A percentile compares a stretch with the other conserved stretches of the same genome.
These are phyloP conservation scores for Arachis hypogaea DNA, from an alignment of 306 rosid species.

Conservation along the genomic window DNA sequence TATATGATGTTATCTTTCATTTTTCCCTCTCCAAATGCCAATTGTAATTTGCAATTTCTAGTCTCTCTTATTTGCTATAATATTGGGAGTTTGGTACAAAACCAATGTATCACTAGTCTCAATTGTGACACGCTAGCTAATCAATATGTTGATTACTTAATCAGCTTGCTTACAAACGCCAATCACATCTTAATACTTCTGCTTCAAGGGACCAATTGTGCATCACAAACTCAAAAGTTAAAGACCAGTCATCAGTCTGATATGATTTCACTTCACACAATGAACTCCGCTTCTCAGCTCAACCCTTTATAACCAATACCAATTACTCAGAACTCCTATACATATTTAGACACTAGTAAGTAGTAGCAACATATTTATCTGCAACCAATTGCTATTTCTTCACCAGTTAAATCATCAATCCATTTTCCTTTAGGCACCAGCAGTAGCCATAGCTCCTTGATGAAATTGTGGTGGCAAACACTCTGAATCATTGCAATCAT, in stretches of 20 bases:
- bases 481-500: slow-evolving; percentile 19
- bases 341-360: neutral
- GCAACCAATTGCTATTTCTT: neutral
- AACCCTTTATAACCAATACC: slow-evolving; percentile 1
- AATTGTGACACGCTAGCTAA: slow-evolving; percentile 1
- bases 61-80: neutral
- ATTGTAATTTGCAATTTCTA: neutral
- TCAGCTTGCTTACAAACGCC: slow-evolving; percentile 24
- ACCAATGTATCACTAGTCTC: neutral
- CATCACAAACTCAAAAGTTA: slow-evolving; percentile 22
- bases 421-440: slow-evolving; percentile 44
- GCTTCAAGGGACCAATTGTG: slow-evolving; percentile 8
- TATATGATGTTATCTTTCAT: neutral
- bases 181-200: neutral
- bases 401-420: neutral
- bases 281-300: neutral
- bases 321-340: neutral
- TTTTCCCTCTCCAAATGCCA: neutral
- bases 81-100: neutral
- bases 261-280: slow-evolving; percentile 16
- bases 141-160: neutral
- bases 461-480: slow-evolving; percentile 39
- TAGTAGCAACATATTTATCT: neutral
- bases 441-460: slow-evolving; percentile 54
- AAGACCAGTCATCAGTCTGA: neutral